Conservation (phyloP, 2,329 filamentous ascomycete genomes). For the Zalaria sp. region DNA sequence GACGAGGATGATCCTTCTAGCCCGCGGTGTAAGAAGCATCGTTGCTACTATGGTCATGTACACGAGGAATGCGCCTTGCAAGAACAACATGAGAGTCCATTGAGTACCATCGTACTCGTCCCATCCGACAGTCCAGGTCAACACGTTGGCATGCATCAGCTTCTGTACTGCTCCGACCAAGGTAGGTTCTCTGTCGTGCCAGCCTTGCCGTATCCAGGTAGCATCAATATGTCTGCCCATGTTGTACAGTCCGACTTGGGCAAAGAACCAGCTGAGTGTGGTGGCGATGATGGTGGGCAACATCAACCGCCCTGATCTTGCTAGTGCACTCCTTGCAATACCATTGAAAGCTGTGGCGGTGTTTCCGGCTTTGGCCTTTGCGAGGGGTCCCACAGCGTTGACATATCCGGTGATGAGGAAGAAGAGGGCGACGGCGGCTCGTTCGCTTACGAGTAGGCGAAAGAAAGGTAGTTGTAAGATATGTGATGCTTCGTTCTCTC, state of each 20-base stretch:
- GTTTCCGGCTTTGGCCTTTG: background rate
- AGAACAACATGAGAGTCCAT: background rate
- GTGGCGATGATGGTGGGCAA: background rate
- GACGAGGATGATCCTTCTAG: background rate
- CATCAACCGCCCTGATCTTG: background rate
- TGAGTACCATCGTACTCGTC: constrained; percentile 19
- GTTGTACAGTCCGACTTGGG: background rate
- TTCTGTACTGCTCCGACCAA: background rate
- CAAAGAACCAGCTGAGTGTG: background rate
- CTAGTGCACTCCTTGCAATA: background rate
- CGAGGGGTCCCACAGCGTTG: background rate
- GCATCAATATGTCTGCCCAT: background rate
- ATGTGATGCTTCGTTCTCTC: background rate
- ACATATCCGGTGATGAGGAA: background rate
- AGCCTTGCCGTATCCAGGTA: background rate
- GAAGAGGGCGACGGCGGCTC: background rate
- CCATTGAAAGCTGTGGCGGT: background rate
- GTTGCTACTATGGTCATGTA: background rate
- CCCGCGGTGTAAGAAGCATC: background rate
- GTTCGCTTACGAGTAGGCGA: background rate
- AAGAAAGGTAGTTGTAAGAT: background rate
- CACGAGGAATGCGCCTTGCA: background rate
- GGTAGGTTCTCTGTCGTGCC: background rate
- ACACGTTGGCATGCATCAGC: constrained; percentile 5
- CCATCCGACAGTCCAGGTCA: constrained; percentile 42